Conservation (phyloP, 345 rosid genomes). For the Aquilaria yunnanensis region DNA sequence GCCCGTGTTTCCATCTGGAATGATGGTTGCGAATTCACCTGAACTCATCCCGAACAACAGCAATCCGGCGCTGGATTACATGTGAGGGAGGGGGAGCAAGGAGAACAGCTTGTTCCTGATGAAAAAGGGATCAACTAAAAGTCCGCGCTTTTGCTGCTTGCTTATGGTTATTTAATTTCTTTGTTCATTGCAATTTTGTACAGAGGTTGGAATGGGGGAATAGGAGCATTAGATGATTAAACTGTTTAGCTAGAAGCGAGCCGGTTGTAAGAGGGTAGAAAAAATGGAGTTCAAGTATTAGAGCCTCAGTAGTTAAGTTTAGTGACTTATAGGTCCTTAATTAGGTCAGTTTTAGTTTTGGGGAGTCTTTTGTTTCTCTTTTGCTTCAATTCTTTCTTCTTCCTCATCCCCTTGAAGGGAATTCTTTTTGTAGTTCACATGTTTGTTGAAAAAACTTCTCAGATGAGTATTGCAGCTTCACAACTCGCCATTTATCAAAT, state of each 20-base stretch:
- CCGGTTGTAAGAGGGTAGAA: constrained; percentile 24
- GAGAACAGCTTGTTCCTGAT: constrained; percentile 6
- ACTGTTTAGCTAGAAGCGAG: constrained; percentile 23
- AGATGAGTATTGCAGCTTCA: constrained; percentile 34
- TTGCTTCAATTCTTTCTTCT: constrained; percentile 16
- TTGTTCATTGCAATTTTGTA: constrained; percentile 44
- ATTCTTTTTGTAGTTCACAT: constrained; percentile 67
- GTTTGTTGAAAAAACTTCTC: constrained; percentile 28
- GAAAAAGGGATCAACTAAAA: constrained; percentile 3
- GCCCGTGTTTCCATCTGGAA: constrained; percentile 8
- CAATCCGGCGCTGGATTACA: constrained; percentile 30
- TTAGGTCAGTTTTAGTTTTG: constrained; percentile 21
- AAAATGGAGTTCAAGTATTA: constrained; percentile 23
- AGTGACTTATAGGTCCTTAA: constrained; percentile 26
- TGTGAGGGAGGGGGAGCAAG: constrained; percentile 18
- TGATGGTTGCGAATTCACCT: constrained; percentile 19
- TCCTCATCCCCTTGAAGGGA: constrained; percentile 17
- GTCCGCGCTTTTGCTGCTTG: constrained; percentile 10
- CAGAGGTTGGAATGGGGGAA: constrained; percentile 39
- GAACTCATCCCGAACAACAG: constrained; percentile 40
- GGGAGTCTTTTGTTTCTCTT: constrained; percentile 17
- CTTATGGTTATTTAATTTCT: constrained; percentile 33
- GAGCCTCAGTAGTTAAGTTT: constrained; percentile 4
- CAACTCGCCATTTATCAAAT: constrained; percentile 5
- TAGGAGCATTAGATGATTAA: constrained; percentile 35